Evolutionary conservation across 495 filamentous ascomycete genomes (phyloP), one percentile per base, ranked within the genome.

Genomic region (Neurospora sp.): DNA sequence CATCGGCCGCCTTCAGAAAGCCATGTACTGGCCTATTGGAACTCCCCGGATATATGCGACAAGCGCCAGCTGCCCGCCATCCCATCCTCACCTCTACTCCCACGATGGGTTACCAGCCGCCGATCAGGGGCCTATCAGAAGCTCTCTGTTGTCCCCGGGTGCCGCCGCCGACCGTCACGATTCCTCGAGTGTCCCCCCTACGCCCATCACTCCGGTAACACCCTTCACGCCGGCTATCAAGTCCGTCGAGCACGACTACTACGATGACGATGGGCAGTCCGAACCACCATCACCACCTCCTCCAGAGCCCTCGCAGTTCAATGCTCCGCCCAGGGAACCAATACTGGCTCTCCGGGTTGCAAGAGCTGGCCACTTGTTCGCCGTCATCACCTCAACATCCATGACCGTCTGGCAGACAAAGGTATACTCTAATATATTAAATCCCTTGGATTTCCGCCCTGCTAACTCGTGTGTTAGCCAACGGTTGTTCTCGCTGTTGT

Each of bases 1-100:
- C 44, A 53, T 74, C 72, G 74, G 75, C 31, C 31, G 31, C 3
- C 76, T 75, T 73, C 74, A 71, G 68, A 70, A 71, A 78, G 77
- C 87, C 87, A 98, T 98, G 94, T 98, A 98, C 87, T 98, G 95
- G 95, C 95, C 95, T 77, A 87, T 96, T 83, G 94, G 93, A 81
- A 92, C 94, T 74, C 94, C 94, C 73, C 87, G 90, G 82, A 91
- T 97, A 78, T 96, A 95, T 87, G 91, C 92, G 81, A 91, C 91
- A 72, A 85, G 78, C 81, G 87, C 78, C 74, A 81, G 78, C 82
- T 91, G 87, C 82, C 84, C 87, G 76, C 85, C 86, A 69, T 77
- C 81, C 76, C 82, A 74, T 12, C 76, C 70, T 73, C 78, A 78
- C 6, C 70, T 80, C 69, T 72, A 84, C 70, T 85, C 84, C 37